These are phyloP conservation scores for Ophiostoma novo-ulmi DNA, from an alignment of 2,329 filamentous ascomycete genomes.

Conservation along the genomic window DNA sequence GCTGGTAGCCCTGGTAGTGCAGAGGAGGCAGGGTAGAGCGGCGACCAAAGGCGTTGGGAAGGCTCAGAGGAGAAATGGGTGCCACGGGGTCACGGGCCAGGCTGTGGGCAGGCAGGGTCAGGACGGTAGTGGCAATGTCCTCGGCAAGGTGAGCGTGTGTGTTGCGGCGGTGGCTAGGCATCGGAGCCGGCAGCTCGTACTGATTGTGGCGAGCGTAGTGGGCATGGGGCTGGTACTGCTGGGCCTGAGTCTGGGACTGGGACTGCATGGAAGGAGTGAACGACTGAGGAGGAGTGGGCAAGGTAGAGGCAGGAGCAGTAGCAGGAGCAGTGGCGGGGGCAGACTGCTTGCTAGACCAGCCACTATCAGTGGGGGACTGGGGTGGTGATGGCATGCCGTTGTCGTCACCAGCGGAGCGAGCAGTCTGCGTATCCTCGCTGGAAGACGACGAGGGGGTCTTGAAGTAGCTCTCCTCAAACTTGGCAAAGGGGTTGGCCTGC, in stretches of 20 bases:
- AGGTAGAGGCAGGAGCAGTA: slow-evolving; percentile 2
- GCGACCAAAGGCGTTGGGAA: slow-evolving; percentile 10
- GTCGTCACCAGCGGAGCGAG: not conserved
- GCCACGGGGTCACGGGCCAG: slow-evolving; percentile 20
- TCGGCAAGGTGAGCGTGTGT: not conserved
- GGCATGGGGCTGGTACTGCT: slow-evolving; percentile 16
- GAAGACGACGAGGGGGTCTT: not conserved
- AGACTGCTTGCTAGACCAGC: slow-evolving; percentile 1
- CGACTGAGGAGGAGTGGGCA: slow-evolving; percentile 21
- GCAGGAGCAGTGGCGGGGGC: not conserved
- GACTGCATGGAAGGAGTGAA: slow-evolving; percentile 21
- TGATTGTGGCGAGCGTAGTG: slow-evolving; percentile 7
- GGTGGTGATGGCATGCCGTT: slow-evolving; percentile 26
- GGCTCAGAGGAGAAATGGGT: slow-evolving; percentile 22
- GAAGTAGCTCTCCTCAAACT: slow-evolving; percentile 25
- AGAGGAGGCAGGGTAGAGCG: slow-evolving; percentile 16
- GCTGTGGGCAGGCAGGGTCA: slow-evolving; percentile 23
- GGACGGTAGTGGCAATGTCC: slow-evolving; percentile 22
- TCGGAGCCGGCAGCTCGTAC: slow-evolving; percentile 22
- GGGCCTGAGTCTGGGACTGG: not conserved
- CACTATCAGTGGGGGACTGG: slow-evolving; percentile 24
- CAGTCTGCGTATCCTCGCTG: not conserved
- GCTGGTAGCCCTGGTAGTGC: slow-evolving; percentile 16
- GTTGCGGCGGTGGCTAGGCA: slow-evolving; percentile 6
- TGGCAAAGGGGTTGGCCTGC: slow-evolving; percentile 17